Evolutionary conservation across 2,329 filamentous ascomycete species (phyloP).

Genomic region (Emericellopsis cladophorae): DNA sequence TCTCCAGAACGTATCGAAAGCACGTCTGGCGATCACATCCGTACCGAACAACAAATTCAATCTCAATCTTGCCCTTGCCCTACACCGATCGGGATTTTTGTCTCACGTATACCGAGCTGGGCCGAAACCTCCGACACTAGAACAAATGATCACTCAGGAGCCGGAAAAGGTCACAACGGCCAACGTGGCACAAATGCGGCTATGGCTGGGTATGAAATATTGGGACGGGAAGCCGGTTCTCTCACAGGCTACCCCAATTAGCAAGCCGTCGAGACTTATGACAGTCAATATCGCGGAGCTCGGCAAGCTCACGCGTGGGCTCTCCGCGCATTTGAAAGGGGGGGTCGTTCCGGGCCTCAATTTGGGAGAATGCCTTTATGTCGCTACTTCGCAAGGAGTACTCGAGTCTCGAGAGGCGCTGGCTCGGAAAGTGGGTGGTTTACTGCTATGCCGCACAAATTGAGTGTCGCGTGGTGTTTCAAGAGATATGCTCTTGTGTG

Average conservation of each 20-base stretch:
- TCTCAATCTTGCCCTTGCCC: constrained; percentile 58
- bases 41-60: constrained; percentile 72
- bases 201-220: constrained; percentile 91
- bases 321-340: constrained; percentile 40
- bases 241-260: constrained; percentile 50
- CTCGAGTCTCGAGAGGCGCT: constrained; percentile 75
- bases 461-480: no score
- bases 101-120: constrained; percentile 65
- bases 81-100: constrained; percentile 75
- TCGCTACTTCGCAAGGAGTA: constrained; percentile 66
- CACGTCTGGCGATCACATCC: constrained; percentile 74
- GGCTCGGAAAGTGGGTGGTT: constrained; percentile 66
- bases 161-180: constrained; percentile 48
- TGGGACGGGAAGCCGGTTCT: constrained; percentile 73
- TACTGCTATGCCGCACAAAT: constrained; percentile 59
- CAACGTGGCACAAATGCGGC: constrained; percentile 61
- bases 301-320: constrained; percentile 53
- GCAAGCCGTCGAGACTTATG: constrained; percentile 62
- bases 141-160: constrained; percentile 28
- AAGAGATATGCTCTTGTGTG: constrained; percentile 14
- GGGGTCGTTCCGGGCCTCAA: constrained; percentile 63
- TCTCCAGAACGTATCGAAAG: constrained; percentile 77
- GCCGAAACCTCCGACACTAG: constrained; percentile 35
- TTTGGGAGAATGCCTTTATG: constrained; percentile 71
- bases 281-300: constrained; percentile 52